Conservation (phyloP, 2,329 filamentous ascomycete species). For the Paracorniculantispora psalliotae region DNA sequence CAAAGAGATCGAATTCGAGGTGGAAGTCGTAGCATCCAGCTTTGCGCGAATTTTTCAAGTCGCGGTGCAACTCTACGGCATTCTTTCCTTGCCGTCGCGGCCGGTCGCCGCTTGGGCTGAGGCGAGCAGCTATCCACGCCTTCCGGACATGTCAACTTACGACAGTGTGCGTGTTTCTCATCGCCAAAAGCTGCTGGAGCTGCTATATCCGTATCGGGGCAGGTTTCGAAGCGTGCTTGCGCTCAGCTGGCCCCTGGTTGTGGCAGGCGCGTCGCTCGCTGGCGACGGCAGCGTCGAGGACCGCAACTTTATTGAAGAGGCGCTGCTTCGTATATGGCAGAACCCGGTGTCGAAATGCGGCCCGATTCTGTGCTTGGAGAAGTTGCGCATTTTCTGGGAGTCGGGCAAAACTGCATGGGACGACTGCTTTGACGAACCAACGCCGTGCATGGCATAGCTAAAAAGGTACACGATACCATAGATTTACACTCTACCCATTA, state of each 20-base stretch:
- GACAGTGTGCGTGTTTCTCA: neutral
- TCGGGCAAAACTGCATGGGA: conserved; percentile 3
- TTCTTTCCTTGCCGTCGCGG: neutral
- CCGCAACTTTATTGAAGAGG: neutral
- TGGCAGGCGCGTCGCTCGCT: neutral
- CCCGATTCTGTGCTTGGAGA: neutral
- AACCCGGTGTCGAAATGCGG: neutral
- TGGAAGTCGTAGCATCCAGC: neutral
- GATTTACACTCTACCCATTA: no score
- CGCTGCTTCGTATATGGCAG: neutral
- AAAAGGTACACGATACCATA: neutral
- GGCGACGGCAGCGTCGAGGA: neutral
- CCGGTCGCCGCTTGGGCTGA: neutral
- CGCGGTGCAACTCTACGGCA: neutral
- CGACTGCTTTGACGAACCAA: conserved; percentile 1
- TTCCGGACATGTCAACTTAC: neutral
- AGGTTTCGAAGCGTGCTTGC: neutral
- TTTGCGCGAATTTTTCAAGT: neutral
- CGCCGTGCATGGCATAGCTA: neutral
- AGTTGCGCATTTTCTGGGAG: neutral
- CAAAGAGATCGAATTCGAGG: neutral
- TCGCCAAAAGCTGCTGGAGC: neutral
- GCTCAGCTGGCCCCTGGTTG: neutral
- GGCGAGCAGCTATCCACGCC: neutral
- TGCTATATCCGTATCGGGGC: neutral